These are phyloP conservation scores for Ecytonucleospora hepatopenaei DNA, from an alignment of 371 early-diverging fungal species.

Conservation along the genomic window DNA sequence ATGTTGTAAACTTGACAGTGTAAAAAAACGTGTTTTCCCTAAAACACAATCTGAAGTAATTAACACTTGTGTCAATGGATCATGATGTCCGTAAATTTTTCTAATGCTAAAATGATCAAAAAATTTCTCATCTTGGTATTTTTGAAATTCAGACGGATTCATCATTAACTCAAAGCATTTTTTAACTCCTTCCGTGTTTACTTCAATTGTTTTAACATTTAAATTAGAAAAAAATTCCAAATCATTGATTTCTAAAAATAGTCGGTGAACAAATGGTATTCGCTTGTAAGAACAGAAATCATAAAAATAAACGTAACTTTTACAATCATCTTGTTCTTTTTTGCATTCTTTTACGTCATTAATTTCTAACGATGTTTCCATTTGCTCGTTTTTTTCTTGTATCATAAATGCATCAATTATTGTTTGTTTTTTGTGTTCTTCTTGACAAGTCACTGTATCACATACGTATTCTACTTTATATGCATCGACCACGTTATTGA, in stretches of 20 bases:
- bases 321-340: too few species aligned
- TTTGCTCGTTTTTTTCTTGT: too few species aligned
- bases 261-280: neutral
- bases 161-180: conserved; percentile 4
- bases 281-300: too few species aligned
- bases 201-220: neutral
- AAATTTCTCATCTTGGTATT: conserved; percentile 12
- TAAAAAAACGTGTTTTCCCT: neutral
- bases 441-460: neutral
- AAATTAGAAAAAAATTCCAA: conserved; percentile 11
- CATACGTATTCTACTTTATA: neutral
- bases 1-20: conserved; percentile 21
- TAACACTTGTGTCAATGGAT: conserved; percentile 2
- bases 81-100: conserved; percentile 20
- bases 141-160: neutral
- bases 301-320: too few species aligned
- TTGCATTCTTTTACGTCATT: too few species aligned
- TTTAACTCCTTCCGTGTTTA: neutral
- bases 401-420: too few species aligned
- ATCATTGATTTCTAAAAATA: conserved; percentile 20
- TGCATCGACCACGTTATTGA: neutral
- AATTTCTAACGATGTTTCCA: too few species aligned
- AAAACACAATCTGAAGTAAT: neutral
- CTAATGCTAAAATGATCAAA: conserved; percentile 33
- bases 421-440: conserved; percentile 2